Percentiles rank a stretch among this genome's conserved stretches.
Evolutionary conservation across 768 basidiomycete species (phyloP).

Genomic region (Phlebiopsis flavidoalba): DNA sequence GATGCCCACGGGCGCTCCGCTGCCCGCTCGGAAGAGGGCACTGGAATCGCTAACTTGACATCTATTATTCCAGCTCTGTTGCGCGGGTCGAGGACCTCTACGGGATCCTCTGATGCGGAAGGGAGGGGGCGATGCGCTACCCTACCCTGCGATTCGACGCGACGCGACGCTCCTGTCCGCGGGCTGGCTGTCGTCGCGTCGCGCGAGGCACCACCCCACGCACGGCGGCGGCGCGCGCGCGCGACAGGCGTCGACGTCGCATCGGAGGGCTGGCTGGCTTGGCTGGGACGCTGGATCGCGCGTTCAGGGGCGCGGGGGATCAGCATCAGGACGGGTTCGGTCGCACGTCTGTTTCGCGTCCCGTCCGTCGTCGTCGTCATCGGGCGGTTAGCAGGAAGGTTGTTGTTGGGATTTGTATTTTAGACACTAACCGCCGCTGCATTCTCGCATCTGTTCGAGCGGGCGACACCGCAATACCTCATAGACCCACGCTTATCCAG

Average conservation of each 20-base stretch:
- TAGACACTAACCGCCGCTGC: background rate
- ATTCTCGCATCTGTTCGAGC: background rate
- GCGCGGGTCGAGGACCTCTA: conserved; percentile 90
- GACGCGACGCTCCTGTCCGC: background rate
- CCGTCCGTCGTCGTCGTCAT: background rate
- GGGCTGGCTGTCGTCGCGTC: background rate
- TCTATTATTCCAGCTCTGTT: conserved; percentile 59
- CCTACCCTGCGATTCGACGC: no score
- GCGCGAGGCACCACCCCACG: background rate
- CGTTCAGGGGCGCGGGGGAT: background rate
- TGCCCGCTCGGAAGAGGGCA: background rate
- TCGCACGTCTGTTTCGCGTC: no score
- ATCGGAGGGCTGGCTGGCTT: background rate
- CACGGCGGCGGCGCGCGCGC: background rate
- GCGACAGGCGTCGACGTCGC: background rate
- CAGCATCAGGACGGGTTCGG: background rate
- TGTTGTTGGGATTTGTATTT: background rate
- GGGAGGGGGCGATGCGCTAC: no score
- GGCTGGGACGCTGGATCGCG: background rate
- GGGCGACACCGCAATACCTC: background rate
- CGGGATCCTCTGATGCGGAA: conserved; percentile 66
- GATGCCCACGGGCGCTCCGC: background rate
- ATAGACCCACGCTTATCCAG: background rate
- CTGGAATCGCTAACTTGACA: background rate
- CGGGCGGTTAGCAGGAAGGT: background rate